Conservation (phyloP, 805 yeast genomes). For the Wickerhamiella lipophila region DNA sequence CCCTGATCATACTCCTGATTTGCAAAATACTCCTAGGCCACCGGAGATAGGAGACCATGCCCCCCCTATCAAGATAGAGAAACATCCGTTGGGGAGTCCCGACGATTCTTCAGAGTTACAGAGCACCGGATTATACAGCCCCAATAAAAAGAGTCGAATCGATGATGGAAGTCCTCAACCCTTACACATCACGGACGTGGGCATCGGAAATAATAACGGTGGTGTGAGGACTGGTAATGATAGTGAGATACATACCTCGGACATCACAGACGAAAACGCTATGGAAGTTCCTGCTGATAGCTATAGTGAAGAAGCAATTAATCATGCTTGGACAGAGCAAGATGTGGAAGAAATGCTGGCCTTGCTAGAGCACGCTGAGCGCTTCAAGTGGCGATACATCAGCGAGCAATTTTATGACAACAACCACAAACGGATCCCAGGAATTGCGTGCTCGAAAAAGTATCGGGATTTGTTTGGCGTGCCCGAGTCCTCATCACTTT, state of each 20-base stretch:
- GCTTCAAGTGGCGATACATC: constrained; percentile 48
- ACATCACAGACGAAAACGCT: constrained; percentile 9
- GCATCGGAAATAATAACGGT: neutral
- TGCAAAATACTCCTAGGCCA: neutral
- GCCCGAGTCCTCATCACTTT: constrained; percentile 36
- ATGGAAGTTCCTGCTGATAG: constrained; percentile 17
- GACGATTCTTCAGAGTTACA: neutral
- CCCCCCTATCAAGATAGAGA: neutral
- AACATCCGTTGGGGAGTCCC: neutral
- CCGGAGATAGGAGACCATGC: neutral
- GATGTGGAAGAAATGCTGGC: constrained; percentile 38
- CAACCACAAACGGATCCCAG: constrained; percentile 34
- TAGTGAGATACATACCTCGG: neutral
- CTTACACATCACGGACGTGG: neutral
- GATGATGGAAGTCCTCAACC: neutral
- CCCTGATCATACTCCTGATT: neutral
- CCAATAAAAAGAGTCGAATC: neutral
- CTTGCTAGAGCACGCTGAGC: constrained; percentile 40
- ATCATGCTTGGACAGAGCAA: constrained; percentile 30
- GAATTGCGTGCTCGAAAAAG: constrained; percentile 43
- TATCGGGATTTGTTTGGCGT: constrained; percentile 43
- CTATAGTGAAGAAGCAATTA: constrained; percentile 11
- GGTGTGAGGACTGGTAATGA: neutral
- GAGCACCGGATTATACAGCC: neutral
- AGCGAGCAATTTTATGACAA: constrained; percentile 29